Conservation (phyloP, 2,329 filamentous ascomycete genomes). For the Bipolaris oryzae region DNA sequence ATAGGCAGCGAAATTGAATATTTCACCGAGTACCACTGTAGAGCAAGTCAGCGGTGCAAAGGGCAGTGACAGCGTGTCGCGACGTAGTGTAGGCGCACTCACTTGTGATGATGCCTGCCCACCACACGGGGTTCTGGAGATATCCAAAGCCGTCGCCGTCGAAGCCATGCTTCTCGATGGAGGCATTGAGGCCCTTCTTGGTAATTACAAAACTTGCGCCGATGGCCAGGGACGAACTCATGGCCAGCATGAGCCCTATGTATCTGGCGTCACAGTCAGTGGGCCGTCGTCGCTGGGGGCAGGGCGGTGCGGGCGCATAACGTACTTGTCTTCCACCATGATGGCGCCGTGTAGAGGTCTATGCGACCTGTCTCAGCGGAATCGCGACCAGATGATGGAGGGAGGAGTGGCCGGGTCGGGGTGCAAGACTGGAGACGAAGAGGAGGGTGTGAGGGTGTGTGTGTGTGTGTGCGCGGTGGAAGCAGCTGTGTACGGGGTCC, state of each 20-base stretch:
- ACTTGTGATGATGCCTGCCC: constrained; percentile 91
- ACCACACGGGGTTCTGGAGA: constrained; percentile 94
- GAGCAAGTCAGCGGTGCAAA: constrained; percentile 21
- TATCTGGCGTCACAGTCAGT: constrained; percentile 47
- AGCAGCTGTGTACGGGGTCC: constrained; percentile 8
- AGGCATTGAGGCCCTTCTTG: constrained; percentile 95
- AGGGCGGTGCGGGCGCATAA: constrained; percentile 14
- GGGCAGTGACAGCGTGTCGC: background rate
- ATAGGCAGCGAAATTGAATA: constrained; percentile 98
- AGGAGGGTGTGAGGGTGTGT: constrained; percentile 1
- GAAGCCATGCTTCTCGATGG: constrained; percentile 89
- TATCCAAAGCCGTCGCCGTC: constrained; percentile 97
- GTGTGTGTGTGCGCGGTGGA: constrained; percentile 4
- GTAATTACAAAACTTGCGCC: constrained; percentile 97
- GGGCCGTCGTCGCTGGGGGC: background rate
- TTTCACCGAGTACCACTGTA: constrained; percentile 86
- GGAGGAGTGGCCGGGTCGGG: background rate
- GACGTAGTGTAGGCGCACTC: constrained; percentile 48
- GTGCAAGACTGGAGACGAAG: background rate
- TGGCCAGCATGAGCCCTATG: constrained; percentile 49
- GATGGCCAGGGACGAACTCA: constrained; percentile 50
- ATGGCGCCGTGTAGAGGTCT: constrained; percentile 23
- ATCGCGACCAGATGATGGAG: constrained; percentile 5
- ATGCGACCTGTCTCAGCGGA: constrained; percentile 10
- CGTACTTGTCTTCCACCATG: constrained; percentile 52